A percentile compares a stretch with the other conserved stretches of the same genome.
phyloP scores from a whole-genome alignment of 768 basidiomycete genomes.

The Tulasnella calospora region DNA sequence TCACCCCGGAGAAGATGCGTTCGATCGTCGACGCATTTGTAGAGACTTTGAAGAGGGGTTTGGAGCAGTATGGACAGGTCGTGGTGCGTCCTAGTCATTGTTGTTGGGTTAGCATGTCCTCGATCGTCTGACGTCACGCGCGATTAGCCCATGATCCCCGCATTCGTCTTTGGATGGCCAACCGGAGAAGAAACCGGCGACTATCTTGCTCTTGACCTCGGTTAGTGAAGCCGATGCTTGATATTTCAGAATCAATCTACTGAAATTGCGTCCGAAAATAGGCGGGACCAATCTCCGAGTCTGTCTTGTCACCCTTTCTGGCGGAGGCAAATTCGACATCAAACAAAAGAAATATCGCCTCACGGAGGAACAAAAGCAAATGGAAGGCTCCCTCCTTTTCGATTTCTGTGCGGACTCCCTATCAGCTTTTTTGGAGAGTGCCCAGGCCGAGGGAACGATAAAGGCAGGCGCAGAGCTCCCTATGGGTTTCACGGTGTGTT shows the following conservation, averaged over 20 bases:
- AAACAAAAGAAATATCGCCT: slow-evolving; percentile 97
- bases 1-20: slow-evolving; percentile 87
- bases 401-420: slow-evolving; percentile 97
- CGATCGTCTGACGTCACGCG: neutral
- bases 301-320: slow-evolving; percentile 88
- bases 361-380: slow-evolving; percentile 96
- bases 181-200: slow-evolving; percentile 83
- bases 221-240: slow-evolving; percentile 42
- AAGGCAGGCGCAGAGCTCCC: slow-evolving; percentile 49
- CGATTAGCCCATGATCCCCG: slow-evolving; percentile 87
- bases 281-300: slow-evolving; percentile 98
- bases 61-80: slow-evolving; percentile 74
- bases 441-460: slow-evolving; percentile 44
- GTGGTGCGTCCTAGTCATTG: slow-evolving; percentile 59
- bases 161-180: slow-evolving; percentile 95
- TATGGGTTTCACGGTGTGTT: slow-evolving; percentile 86
- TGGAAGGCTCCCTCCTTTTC: slow-evolving; percentile 90
- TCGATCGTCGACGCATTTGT: slow-evolving; percentile 97
- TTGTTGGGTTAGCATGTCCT: slow-evolving; percentile 19
- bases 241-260: slow-evolving; percentile 4
- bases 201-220: slow-evolving; percentile 84
- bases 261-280: slow-evolving; percentile 34
- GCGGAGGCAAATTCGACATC: slow-evolving; percentile 94
- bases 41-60: slow-evolving; percentile 81
- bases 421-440: slow-evolving; percentile 71